Conservation (phyloP, 2,329 filamentous ascomycete species). For the Colletotrichum sp. region DNA sequence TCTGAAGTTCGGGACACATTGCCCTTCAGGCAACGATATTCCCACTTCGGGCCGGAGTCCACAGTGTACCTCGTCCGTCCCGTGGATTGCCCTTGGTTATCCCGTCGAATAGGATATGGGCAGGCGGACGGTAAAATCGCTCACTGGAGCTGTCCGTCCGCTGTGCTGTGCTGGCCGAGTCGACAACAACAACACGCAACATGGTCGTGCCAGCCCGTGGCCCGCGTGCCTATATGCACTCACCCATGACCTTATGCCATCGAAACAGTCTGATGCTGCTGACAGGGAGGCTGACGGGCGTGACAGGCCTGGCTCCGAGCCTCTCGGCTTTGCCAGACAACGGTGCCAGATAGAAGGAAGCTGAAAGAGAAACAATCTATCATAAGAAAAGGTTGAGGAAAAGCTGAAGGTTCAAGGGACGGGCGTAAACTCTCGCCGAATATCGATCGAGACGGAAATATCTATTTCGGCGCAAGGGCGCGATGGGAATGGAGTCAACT, state of each 20-base stretch:
- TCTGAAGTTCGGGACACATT: background rate
- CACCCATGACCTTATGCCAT: background rate
- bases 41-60: conserved; percentile 1
- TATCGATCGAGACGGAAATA: background rate
- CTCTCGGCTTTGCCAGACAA: background rate
- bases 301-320: background rate
- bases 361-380: background rate
- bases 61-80: background rate
- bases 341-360: background rate
- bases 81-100: background rate
- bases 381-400: background rate
- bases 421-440: background rate
- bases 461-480: background rate
- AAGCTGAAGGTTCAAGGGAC: background rate
- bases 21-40: background rate
- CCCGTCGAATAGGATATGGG: background rate
- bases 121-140: background rate
- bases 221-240: background rate
- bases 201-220: background rate
- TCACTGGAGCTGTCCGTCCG: background rate
- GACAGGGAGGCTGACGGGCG: background rate
- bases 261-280: background rate
- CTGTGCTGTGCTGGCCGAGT: background rate
- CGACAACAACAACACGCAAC: background rate
- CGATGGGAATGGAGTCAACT: background rate